Evolutionary conservation across 169 alveolate genomes (phyloP), one percentile per base, ranked within the genome.

Genomic region (Sarcocystis neurona): DNA sequence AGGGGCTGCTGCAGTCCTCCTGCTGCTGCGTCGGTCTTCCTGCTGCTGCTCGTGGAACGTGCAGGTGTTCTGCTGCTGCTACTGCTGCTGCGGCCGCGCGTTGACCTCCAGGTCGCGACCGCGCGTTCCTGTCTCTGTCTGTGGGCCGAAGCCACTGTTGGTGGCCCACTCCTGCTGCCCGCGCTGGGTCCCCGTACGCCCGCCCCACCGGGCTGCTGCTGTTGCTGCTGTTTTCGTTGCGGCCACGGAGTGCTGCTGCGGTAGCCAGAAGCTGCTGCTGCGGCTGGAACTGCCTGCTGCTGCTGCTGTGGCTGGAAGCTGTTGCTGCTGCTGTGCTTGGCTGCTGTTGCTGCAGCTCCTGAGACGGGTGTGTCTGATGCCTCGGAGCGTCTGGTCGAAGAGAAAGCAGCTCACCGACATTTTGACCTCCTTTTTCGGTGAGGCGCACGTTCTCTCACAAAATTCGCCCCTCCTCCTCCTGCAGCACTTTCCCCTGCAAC

Each of bases 361-460:
- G 34, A 23, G 39, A 18, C 43, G 47, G 37, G 48, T 77, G 20
- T 77, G 75, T 43, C 43, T 5, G 41, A 63, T 63, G 75, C 32
- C 75, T 0, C 75, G 75, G 46, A 37, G 6, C 18, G 46, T 63
- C 44, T 63, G 75, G 75, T 30, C 75, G 27, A 37, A n/a, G 75
- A 37, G 75, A 8, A 63, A 63, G 75, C 75, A 63, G 75, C 32
- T 43, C 44, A 63, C 44, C 75, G 75, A 63, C 75, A 63, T 63
- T n/a, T 43, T 63, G 46, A 63, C 75, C 3, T 20, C 75, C 4
- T 63, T 63, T n/a, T 43, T 30, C 75, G 75, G 75, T 63, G 20
- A 63, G 75, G 27, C 27, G 15, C 15, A 10, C 6, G 60, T 10
- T 58, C 70, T 10, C 23, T 5, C 4, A 2, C 70, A 41, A 63